Evolutionary conservation across 495 filamentous ascomycete species (phyloP), one percentile per base, ranked within the genome.

Genomic region (Diplogelasinospora grovesii): DNA sequence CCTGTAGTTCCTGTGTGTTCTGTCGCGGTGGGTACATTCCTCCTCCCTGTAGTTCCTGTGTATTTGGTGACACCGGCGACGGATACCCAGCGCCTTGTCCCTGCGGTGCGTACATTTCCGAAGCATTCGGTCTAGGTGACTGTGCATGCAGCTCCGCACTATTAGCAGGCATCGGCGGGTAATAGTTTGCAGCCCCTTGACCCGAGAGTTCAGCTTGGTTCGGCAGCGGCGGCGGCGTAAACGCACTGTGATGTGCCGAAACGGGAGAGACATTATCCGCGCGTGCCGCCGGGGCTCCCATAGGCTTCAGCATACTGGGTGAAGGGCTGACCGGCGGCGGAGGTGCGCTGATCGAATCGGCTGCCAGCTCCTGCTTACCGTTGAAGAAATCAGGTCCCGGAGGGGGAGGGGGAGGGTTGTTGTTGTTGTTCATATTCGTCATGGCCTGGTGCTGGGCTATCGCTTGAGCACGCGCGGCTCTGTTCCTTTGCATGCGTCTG

Each of bases 331-430:
- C 45, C 10, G 62, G 42, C 5, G 56, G 32, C 9, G 24, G 26
- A 3, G 54, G 32, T 1, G 43, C 55, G 18, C 47, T 36, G 18
- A 52, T 10, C 1, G 48, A 40, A 9, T 47, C 50, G 29, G 47
- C 48, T 11, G 57, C 54, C 4, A 68, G 60, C 43, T 67, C 65
- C 3, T 57, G 49, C 39, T 67, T 69, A 23, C 59, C 58, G 39
- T 31, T 36, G 22, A 30, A 51, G 6, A 13, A 36, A 13, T 39
- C 36, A 3, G 36, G 18, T 29, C 32, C 6, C 19, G 20, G 13
- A 15, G 9, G 13, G 9, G 20, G 37, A 20, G 22, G 26, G 30
- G 37, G 21, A 42, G 18, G 3, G 41, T 36, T 14, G 27, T 22
- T 2, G 18, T 43, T 14, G 21, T 29, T 26, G 30, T 31, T n/a